Evolutionary conservation across 768 basidiomycete species (phyloP).

Genomic region (Collybia sp.): DNA sequence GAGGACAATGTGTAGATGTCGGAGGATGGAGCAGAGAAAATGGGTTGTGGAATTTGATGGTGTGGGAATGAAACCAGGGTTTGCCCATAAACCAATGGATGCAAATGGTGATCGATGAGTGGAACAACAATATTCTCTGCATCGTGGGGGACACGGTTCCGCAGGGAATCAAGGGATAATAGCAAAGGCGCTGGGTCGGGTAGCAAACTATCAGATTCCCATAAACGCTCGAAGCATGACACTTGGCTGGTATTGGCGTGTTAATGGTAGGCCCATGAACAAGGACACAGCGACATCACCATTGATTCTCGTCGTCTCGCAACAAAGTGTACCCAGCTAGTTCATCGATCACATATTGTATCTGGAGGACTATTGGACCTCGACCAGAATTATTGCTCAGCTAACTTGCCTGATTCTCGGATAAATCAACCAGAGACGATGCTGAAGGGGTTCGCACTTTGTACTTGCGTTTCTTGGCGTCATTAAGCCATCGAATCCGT

Average conservation of each 20-base stretch:
- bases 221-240: conserved; percentile 54
- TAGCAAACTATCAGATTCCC: conserved; percentile 31
- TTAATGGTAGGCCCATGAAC: background rate
- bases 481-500: conserved; percentile 25
- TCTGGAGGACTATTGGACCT: conserved; percentile 16
- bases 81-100: conserved; percentile 33
- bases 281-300: conserved; percentile 21
- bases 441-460: conserved; percentile 31
- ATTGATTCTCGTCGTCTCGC: conserved; percentile 28
- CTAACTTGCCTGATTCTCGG: conserved; percentile 31
- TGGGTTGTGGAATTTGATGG: conserved; percentile 15
- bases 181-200: conserved; percentile 8
- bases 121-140: conserved; percentile 13
- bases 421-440: conserved; percentile 25
- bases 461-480: conserved; percentile 22
- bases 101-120: conserved; percentile 36
- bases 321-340: conserved; percentile 38
- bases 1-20: conserved; percentile 37
- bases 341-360: conserved; percentile 46
- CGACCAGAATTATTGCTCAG: background rate
- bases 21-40: conserved; percentile 21
- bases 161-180: too few species aligned
- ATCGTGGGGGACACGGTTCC: too few species aligned
- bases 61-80: conserved; percentile 29
- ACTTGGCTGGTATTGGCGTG: conserved; percentile 32